Base-by-base conservation (phyloP, 2,329 filamentous ascomycete species). In the Trichoderma brevicompactum region DNA sequence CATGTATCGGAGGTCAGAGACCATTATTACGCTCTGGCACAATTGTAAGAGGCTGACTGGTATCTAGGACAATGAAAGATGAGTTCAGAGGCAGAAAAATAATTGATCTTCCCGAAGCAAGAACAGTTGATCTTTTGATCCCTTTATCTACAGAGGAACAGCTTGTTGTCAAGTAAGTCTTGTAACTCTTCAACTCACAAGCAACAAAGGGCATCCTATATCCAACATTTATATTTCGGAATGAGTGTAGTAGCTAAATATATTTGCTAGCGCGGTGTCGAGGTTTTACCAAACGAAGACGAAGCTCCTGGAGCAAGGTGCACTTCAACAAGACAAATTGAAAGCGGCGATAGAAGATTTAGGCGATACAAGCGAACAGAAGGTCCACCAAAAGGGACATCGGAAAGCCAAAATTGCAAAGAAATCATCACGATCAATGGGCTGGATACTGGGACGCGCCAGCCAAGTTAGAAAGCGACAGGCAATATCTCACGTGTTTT, bases 1-100 rank as follows among this genome's bases (percentile, higher is more conserved):
- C 5, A 76, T 76, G 72, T 67, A 72, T 15, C 69, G 75, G 62
- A 66, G 74, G 74, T 74, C 66, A 41, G 69, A 38, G 2, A 7
- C 36, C 2, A 10, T 34, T 7, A 9, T n/a, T 2, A 4, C 2
- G 1, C 44, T 15, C 7, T n/a, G 28, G 36, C 10, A 46, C 19
- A 28, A 28, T 15, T 52, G 28, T 54, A 66, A 66, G 10, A 67
- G 7, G 8, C 19, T 59, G 7, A 64, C 34, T 2, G 13, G 8
- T 7, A 1, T 1, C 12, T 5, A 77, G 76, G 17, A 74, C 70
- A 0, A 46, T 68, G 3, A 58, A 72, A 0, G 76, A 78, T 38
- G 56, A 49, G 0, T 78, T 78, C 46, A 3, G 76, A 2, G 73
- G 73, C 0, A 15, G 50, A 1, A 48, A 34, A 6, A 74, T 79